Conservation (phyloP, 805 yeast species). For the Hanseniaspora singularis region DNA sequence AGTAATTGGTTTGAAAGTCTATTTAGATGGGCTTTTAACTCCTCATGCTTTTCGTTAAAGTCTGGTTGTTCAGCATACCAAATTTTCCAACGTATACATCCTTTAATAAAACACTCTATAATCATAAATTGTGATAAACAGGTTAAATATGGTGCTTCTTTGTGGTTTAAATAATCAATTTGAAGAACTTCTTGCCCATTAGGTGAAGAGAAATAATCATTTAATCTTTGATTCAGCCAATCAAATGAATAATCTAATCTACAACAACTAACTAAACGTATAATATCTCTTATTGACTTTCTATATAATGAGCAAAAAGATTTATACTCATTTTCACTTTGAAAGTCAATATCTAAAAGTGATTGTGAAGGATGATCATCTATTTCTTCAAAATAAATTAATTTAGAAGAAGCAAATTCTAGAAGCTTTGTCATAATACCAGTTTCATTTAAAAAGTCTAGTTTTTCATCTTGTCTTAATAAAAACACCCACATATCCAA, state of each 20-base stretch:
- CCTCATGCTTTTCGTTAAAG: constrained; percentile 41
- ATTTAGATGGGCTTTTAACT: constrained; percentile 46
- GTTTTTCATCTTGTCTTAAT: constrained; percentile 64
- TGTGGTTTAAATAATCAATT: constrained; percentile 41
- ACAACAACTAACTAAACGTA: constrained; percentile 75
- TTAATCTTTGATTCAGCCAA: constrained; percentile 70
- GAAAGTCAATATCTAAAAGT: constrained; percentile 76
- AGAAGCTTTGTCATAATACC: constrained; percentile 53
- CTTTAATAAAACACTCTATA: constrained; percentile 81
- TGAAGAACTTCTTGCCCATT: constrained; percentile 55
- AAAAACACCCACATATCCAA: constrained; percentile 91
- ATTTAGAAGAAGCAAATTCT: constrained; percentile 64
- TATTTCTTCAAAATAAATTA: constrained; percentile 59
- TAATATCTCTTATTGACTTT: constrained; percentile 79
- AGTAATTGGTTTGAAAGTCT: constrained; percentile 62
- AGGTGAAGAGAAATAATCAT: constrained; percentile 56
- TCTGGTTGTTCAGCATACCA: constrained; percentile 57
- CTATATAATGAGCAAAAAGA: constrained; percentile 70
- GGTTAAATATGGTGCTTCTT: constrained; percentile 55
- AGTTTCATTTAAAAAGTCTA: constrained; percentile 36
- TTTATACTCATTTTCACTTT: constrained; percentile 65
- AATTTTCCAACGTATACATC: constrained; percentile 87
- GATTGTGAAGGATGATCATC: constrained; percentile 53
- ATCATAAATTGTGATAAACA: constrained; percentile 75
- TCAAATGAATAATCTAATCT: constrained; percentile 67